Conservation (phyloP, 1,284 basidiomycete genomes). For the Ganoderma boninense region DNA sequence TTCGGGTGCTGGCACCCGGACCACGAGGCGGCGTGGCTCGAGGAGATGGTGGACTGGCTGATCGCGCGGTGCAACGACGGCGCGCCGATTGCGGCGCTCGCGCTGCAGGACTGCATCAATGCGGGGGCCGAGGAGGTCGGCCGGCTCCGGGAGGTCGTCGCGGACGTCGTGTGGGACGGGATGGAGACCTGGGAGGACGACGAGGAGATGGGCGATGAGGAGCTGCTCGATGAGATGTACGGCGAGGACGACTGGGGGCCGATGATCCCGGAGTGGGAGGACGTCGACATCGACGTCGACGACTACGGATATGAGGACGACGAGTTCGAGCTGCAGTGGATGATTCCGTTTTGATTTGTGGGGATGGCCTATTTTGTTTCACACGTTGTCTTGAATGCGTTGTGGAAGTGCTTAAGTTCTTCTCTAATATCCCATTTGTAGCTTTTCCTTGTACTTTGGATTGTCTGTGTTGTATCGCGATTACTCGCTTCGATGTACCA, state of each 20-base stretch:
- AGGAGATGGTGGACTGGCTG: constrained; percentile 24
- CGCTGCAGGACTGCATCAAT: constrained; percentile 14
- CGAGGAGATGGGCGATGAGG: not conserved
- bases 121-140: constrained; percentile 11
- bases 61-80: constrained; percentile 22
- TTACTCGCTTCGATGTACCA: not conserved
- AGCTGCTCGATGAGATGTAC: not conserved
- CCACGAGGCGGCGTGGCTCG: constrained; percentile 9
- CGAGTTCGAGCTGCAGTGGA: not conserved
- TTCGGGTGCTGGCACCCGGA: constrained; percentile 13
- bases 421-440: not conserved
- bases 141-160: constrained; percentile 20
- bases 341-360: not conserved
- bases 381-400: not conserved
- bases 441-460: not conserved
- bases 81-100: constrained; percentile 17
- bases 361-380: not conserved
- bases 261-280: not conserved
- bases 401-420: not conserved
- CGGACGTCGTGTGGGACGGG: constrained; percentile 25
- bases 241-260: not conserved
- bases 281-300: not conserved
- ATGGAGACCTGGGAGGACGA: constrained; percentile 7
- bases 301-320: not conserved
- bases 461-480: not conserved